Evolutionary conservation across 257 asterid species (phyloP).

Genomic region (Solanum ossicruentum): DNA sequence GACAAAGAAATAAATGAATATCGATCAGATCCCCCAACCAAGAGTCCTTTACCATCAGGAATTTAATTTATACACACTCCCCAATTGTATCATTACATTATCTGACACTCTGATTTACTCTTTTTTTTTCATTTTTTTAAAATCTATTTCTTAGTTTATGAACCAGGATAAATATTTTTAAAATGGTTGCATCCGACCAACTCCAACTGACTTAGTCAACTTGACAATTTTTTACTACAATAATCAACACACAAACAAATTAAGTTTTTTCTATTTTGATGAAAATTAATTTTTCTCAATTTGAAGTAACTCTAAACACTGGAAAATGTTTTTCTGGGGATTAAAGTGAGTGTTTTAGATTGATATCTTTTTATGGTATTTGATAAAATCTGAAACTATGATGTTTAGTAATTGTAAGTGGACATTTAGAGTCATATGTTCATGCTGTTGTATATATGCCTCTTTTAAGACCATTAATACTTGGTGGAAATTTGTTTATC

Average conservation of each 20-base stretch:
- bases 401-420: too few species aligned
- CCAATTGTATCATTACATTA: neutral
- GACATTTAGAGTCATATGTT: too few species aligned
- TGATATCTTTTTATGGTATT: too few species aligned
- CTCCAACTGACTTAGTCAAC: neutral
- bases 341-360: neutral
- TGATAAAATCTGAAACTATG: too few species aligned
- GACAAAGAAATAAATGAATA: neutral
- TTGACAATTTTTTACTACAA: neutral
- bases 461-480: too few species aligned
- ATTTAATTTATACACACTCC: neutral
- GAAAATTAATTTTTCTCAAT: too few species aligned
- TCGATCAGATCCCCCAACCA: neutral
- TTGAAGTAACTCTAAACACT: too few species aligned
- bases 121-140: neutral
- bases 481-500: too few species aligned
- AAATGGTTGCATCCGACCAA: neutral
- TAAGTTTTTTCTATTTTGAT: too few species aligned
- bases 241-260: neutral
- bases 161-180: neutral
- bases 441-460: too few species aligned
- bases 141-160: neutral
- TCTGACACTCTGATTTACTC: neutral
- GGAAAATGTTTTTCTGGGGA: too few species aligned
- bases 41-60: neutral